Percentiles rank a stretch among this genome's conserved stretches.
phyloP scores from a whole-genome alignment of 1,284 basidiomycete genomes.

The Leccinum pachyderme region DNA sequence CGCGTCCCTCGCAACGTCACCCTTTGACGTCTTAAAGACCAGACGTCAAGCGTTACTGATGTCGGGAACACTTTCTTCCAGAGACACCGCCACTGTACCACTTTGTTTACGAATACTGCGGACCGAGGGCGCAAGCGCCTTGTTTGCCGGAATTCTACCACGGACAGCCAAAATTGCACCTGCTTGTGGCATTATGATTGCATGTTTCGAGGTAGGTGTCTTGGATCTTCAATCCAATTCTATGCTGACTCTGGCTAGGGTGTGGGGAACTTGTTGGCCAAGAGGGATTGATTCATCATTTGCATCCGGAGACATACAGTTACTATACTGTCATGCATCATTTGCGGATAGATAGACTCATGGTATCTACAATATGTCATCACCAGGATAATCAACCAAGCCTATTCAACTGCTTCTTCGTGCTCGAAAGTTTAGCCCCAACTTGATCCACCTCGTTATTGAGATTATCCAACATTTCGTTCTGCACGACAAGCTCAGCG shows the following conservation, averaged over 20 bases:
- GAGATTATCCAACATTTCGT: slow-evolving; percentile 82
- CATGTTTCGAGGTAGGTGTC: slow-evolving; percentile 80
- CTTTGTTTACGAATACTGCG: slow-evolving; percentile 69
- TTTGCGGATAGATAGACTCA: slow-evolving; percentile 10
- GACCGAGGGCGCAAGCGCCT: slow-evolving; percentile 75
- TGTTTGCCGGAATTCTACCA: slow-evolving; percentile 87
- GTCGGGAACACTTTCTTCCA: slow-evolving; percentile 43
- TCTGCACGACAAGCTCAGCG: slow-evolving; percentile 82
- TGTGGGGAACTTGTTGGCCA: slow-evolving; percentile 49
- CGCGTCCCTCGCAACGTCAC: slow-evolving; percentile 89
- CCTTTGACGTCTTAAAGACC: slow-evolving; percentile 97
- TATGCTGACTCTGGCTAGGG: slow-evolving; percentile 40
- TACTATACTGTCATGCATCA: slow-evolving; percentile 17
- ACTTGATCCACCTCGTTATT: slow-evolving; percentile 72
- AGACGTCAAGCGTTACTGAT: slow-evolving; percentile 77
- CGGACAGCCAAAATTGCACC: slow-evolving; percentile 95
- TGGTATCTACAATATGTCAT: slow-evolving; percentile 24
- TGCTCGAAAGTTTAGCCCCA: slow-evolving; percentile 71
- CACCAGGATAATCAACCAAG: slow-evolving; percentile 45
- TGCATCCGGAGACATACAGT: slow-evolving; percentile 5
- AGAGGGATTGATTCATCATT: slow-evolving; percentile 24
- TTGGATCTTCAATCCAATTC: neutral
- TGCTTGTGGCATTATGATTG: slow-evolving; percentile 98
- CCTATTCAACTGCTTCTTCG: slow-evolving; percentile 81
- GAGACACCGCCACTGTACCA: slow-evolving; percentile 51